Evolutionary conservation across 1,284 basidiomycete genomes (phyloP), one percentile per base, ranked within the genome.

Genomic region (Meira nashicola): DNA sequence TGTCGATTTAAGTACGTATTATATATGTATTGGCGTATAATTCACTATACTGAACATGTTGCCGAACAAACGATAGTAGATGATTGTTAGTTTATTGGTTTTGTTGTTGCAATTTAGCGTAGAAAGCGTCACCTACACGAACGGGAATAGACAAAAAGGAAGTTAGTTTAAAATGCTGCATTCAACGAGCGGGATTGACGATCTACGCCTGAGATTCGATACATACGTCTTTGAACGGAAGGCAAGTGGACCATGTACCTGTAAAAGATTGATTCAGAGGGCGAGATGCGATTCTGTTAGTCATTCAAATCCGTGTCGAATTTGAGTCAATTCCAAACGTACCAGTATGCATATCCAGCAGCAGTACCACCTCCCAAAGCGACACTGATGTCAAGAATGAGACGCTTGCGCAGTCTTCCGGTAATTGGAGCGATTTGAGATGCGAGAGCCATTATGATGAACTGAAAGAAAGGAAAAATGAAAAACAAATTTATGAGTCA

Each of bases 201-300:
- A 15, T 43, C 19, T 15, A 6, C 41, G 41, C 19, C 10, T 15
- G 4, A n/a, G 41, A 50, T 38, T 17, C 11, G 19, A 23, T 25
- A 53, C 50, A 5, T 25, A 21, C 72, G 71, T 46, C 72, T 67
- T 49, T 68, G 58, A 46, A 70, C 68, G 23, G 67, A 64, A 50
- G 73, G 73, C 37, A 74, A n/a, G 71, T 74, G 73, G 19, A 73
- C 60, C 49, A 66, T 69, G 71, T 74, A 74, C 73, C 73, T 74
- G 65, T 33, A 6, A 52, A 8, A 40, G 15, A 23, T 12, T n/a
- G 38, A 37, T 41, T 5, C 12, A 38, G 33, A 17, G 41, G 11
- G 28, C 14, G 41, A 17, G 6, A 38, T 23, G 10, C 10, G 23
- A n/a, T 23, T 28, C 6, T 38, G 12, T 21, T 17, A 49, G 41